Conservation (phyloP, 345 rosid genomes). For the Hypericum perforatum region DNA sequence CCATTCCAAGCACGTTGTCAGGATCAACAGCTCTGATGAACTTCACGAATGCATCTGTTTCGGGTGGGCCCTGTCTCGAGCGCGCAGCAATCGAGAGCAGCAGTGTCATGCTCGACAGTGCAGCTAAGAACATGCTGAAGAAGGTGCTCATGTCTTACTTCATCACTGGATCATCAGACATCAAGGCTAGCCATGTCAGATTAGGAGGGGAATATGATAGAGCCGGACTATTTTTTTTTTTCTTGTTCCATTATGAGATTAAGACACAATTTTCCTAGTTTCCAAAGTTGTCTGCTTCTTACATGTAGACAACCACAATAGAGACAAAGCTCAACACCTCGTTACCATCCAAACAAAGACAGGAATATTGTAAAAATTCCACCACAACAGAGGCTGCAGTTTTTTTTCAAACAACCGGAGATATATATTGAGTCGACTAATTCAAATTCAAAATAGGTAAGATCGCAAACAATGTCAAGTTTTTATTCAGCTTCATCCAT, state of each 20-base stretch:
- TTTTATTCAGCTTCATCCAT: too few relatives aligned
- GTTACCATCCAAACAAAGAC: slow-evolving; percentile 11
- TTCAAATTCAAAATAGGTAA: too few relatives aligned
- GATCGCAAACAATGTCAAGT: too few relatives aligned
- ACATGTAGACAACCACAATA: slow-evolving; percentile 2
- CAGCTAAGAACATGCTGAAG: not conserved
- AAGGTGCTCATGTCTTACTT: slow-evolving; percentile 2
- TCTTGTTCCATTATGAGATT: slow-evolving; percentile 8
- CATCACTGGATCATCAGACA: slow-evolving; percentile 9
- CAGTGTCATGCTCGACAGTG: slow-evolving; percentile 9
- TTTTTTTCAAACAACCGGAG: too few relatives aligned
- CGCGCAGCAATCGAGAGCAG: slow-evolving; percentile 13
- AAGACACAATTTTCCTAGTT: slow-evolving; percentile 20
- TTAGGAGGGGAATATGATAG: not conserved
- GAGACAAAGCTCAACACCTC: not conserved
- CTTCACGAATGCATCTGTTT: slow-evolving; percentile 20
- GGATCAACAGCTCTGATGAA: slow-evolving; percentile 34
- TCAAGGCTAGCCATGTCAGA: too few relatives aligned
- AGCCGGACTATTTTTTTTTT: slow-evolving; percentile 1
- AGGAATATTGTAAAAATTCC: too few relatives aligned
- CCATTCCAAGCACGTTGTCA: slow-evolving; percentile 12
- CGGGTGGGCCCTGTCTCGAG: slow-evolving; percentile 20
- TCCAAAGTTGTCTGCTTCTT: slow-evolving; percentile 18
- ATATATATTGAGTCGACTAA: too few relatives aligned
- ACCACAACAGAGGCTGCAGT: too few relatives aligned